Base-by-base conservation (phyloP, 2,329 filamentous ascomycete species). In the Sordariomycetes sp. region DNA sequence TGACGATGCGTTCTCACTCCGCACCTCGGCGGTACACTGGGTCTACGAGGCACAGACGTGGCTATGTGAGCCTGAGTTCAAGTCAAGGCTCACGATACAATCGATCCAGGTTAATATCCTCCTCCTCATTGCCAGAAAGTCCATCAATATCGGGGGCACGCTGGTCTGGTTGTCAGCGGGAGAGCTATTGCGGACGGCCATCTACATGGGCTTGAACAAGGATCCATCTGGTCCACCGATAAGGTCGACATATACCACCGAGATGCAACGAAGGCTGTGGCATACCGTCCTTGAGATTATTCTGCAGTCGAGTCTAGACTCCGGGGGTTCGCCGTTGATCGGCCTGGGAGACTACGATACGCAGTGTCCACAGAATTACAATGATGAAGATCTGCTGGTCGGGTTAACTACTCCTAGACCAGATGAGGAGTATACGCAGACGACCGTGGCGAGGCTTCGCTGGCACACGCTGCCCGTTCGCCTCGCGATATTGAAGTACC, bases 31-130 rank as follows among this genome's bases (percentile, higher is more conserved):
- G 0, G 67, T 75, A n/a, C 70, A 66, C 32, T 85, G 81, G 81
- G 67, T 83, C 0, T 77, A 79, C 57, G 79, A 82, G 60, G 80
- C 76, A 0, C 76, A 80, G 52, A 73, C 73, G 0, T 85, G 78
- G 77, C 55, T 79, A 0, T 74, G 76, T 0, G 72, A 74, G 5
- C 81, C 81, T 0, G 69, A 75, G 2, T 76, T 75, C 62, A 85
- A 84, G 59, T 70, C 73, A 0, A 67, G 73, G 0, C 67, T 84
- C 0, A 73, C 69, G 1, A 67, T 83, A 0, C 72, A 74, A 34
- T 72, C 69, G n/a, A 60, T 85, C 0, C 81, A 85, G 59, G 72
- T 66, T 0, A 68, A 69, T 7, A 64, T 76, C 2, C 64, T 79
- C 0, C 68, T 76, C 1, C 60, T 77, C 3, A 59, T 78, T 1